Conservation (phyloP, 1,139 yeast species). For the Pichiaceae sp. region DNA sequence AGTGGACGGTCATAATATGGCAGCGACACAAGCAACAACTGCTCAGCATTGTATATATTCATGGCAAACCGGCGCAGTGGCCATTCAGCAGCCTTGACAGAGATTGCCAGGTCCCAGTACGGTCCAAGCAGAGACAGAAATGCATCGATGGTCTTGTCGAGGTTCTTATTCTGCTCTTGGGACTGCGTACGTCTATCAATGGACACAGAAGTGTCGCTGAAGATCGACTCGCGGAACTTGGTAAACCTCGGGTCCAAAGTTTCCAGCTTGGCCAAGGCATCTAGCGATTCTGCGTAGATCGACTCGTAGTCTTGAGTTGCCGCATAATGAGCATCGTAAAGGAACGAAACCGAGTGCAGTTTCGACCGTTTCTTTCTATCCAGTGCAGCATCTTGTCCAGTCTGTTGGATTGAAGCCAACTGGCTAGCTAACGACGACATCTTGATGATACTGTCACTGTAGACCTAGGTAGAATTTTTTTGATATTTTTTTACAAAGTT, state of each 20-base stretch:
- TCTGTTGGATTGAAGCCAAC: conserved; percentile 62
- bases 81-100: conserved; percentile 89
- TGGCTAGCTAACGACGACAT: conserved; percentile 66
- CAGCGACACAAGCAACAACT: conserved; percentile 57
- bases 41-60: conserved; percentile 73
- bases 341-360: conserved; percentile 79
- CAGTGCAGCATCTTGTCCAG: conserved; percentile 64
- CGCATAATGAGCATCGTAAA: conserved; percentile 81
- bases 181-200: conserved; percentile 78
- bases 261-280: conserved; percentile 69
- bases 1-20: conserved; percentile 72
- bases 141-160: conserved; percentile 66
- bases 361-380: conserved; percentile 84
- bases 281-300: conserved; percentile 62
- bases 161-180: conserved; percentile 62
- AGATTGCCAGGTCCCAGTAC: conserved; percentile 62
- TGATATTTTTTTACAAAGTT: neutral
- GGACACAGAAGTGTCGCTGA: conserved; percentile 69
- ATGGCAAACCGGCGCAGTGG: conserved; percentile 85
- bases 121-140: conserved; percentile 73
- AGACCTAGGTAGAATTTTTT: conserved; percentile 6
- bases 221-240: conserved; percentile 62
- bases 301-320: conserved; percentile 89
- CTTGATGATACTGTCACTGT: conserved; percentile 7
- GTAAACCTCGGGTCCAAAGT: conserved; percentile 63